phyloP scores from a whole-genome alignment of 1,284 basidiomycete species.

The Apiotrichum gamsii region DNA sequence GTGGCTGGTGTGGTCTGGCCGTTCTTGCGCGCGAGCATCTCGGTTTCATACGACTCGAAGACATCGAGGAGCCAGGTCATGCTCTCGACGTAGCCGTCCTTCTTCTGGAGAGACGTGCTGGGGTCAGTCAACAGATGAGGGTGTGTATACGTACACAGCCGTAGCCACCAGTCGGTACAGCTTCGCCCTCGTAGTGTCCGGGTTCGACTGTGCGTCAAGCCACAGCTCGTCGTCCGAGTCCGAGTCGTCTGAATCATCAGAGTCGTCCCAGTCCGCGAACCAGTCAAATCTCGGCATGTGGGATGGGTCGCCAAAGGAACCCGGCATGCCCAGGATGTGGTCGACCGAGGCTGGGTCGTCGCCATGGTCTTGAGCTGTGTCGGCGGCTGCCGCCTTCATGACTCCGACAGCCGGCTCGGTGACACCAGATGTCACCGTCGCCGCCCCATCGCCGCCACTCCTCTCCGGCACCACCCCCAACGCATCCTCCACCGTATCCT shows the following conservation, averaged over 20 bases:
- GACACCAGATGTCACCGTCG: too few relatives aligned
- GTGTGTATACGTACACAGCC: background rate
- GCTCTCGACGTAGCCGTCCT: conserved; percentile 4
- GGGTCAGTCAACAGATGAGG: background rate
- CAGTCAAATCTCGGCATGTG: too few relatives aligned
- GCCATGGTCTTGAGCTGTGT: too few relatives aligned
- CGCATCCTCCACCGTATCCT: background rate
- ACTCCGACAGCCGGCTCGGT: too few relatives aligned
- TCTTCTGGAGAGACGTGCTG: conserved; percentile 3
- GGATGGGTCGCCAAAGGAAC: too few relatives aligned
- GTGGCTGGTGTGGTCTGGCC: background rate
- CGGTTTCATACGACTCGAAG: conserved; percentile 12
- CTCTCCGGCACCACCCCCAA: too few relatives aligned
- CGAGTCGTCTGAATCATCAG: background rate
- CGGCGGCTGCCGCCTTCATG: too few relatives aligned
- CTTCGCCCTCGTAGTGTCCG: background rate
- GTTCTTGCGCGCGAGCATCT: background rate
- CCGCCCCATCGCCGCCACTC: too few relatives aligned
- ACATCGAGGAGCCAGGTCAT: conserved; percentile 17
- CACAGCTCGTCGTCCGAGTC: background rate
- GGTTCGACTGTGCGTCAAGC: background rate
- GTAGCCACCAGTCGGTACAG: background rate
- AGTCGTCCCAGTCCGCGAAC: too few relatives aligned
- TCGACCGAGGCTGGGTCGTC: too few relatives aligned
- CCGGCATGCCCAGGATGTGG: too few relatives aligned